Percentiles rank a stretch among this genome's conserved stretches.
phyloP scores from a whole-genome alignment of 2,329 filamentous ascomycete species.

The Bipolaris victoriae region DNA sequence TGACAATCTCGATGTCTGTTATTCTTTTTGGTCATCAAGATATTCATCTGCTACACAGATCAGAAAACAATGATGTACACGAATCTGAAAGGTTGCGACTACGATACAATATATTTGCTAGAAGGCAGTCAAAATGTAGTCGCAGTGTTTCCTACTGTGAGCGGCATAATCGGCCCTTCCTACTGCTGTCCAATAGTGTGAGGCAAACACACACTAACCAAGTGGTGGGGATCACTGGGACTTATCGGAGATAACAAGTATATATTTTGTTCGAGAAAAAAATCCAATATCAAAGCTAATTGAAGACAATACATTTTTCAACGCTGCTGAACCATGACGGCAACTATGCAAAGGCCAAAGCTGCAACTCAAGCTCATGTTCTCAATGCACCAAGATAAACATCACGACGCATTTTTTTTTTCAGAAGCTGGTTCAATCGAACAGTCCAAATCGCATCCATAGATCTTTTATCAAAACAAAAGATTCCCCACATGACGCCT shows the following conservation, averaged over 20 bases:
- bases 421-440: conserved; percentile 8
- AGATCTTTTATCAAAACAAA: conserved; percentile 24
- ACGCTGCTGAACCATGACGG: background rate
- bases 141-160: background rate
- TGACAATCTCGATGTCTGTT: too few relatives aligned
- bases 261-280: background rate
- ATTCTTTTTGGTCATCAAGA: too few relatives aligned
- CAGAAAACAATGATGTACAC: too few relatives aligned
- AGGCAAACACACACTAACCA: background rate
- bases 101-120: too few relatives aligned
- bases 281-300: background rate
- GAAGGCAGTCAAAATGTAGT: background rate
- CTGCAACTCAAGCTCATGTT: background rate
- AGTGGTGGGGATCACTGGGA: background rate
- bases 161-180: too few relatives aligned
- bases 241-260: background rate
- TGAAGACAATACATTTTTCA: background rate
- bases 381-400: background rate
- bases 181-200: background rate
- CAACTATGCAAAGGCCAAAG: background rate
- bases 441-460: conserved; percentile 19
- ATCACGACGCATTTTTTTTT: background rate
- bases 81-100: too few relatives aligned
- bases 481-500: conserved; percentile 29
- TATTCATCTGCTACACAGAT: too few relatives aligned